Evolutionary conservation across 129 eudicot species (phyloP), one percentile per base, ranked within the genome.

Genomic region (Dittrichia graveolens): DNA sequence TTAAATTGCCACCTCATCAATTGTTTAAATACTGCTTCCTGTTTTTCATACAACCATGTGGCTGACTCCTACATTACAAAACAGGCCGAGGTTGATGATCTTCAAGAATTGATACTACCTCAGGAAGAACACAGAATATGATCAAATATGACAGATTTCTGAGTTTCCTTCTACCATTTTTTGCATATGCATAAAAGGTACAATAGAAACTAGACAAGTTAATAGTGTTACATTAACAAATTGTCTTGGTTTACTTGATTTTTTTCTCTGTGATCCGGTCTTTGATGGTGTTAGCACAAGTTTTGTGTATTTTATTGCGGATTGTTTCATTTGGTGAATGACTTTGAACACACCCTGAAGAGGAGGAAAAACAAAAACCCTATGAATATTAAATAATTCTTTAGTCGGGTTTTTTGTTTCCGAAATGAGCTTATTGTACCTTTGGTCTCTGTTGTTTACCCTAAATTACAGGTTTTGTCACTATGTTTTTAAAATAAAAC

Each of bases 61-160:
- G 67, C 68, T n/a, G 35, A 16, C 50, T 75, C 41, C 6, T 65
- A 56, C 34, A 42, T 19, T 72, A 49, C 44, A 49, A 14, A 50
- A 68, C 85, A 89, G 98, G 95, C 74, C 2, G 85, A 81, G 53
- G 96, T 89, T n/a, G 96, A 77, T 63, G 98, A 93, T 78, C 83
- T 74, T 72, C 83, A 84, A 43, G 95, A 87, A 78, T 67, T 93
- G 67, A 69, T 79, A 77, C 75, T 93, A 73, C 98, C 98, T 42
- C 86, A 80, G 72, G 95, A 85, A 76, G 84, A 70, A 57, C 95
- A 84, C 86, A 85, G 81, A 82, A 80, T 78, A 15, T 87, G 71
- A 84, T 63, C 31, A 49, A 18, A 60, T 31, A 24, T 34, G 11
- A 55, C 53, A 57, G 65, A 48, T 49, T 61, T 24, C 38, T 45